Base-by-base conservation (phyloP, 192 early-diverging fungal genomes). In the Coemansia asiatica region DNA sequence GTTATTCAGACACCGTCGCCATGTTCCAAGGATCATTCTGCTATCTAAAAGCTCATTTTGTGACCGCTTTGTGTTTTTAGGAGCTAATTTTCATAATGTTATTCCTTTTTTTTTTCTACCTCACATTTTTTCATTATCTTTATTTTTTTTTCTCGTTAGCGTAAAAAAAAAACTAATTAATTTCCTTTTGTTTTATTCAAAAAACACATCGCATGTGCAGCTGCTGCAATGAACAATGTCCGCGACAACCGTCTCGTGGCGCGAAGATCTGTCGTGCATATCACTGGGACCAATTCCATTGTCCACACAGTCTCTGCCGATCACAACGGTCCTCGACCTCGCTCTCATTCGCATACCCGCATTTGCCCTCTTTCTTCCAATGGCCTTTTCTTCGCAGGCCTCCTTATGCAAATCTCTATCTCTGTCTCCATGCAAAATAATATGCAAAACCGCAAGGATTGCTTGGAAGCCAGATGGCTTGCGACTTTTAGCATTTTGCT, bases 181-280 rank as follows among this genome's bases (percentile, higher is more conserved):
- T n/a, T n/a, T n/a, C n/a, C n/a, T n/a, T n/a, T n/a, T n/a, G 19
- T 25, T 25, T 8, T 21, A 31, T 31, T 63, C 18, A 18, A 55
- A 38, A 1, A 48, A 19, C 35, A 38, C 50, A 55, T 2, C 31
- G 46, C 54, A 65, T 40, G 54, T 65, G 38, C 57, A 60, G 57
- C 35, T 60, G 38, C 19, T 19, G 57, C 57, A 60, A 15, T 60
- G 57, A 28, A 56, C 16, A 10, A 23, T 60, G 22, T 60, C 65
- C 0, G 26, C 65, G 6, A 67, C 56, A 5, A 67, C 65, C 21
- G 65, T 67, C 46, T 67, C 57, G 48, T 67, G 65, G 7, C 57
- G 21, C 13, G 65, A 67, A 10, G 47, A n/a, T 5, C 57, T 33
- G 15, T 40, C 27, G 28, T 18, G 28, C 55, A 16, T 56, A 28